Base-by-base conservation (phyloP, 805 yeast species). In the Myxozyma vanderwaltii region DNA sequence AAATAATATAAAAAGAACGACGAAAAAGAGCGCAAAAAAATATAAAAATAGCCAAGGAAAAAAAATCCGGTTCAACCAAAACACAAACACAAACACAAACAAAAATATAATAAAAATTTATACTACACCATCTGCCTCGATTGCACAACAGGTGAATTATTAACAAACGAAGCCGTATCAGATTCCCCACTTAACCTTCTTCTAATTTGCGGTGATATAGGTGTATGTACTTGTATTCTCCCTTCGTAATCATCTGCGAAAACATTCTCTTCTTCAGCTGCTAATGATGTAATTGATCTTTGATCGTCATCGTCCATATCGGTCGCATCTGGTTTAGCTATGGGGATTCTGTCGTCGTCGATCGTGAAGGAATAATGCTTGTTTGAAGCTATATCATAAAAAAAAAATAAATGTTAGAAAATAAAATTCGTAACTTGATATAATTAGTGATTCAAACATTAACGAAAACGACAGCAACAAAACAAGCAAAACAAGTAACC, bases 301-400 rank as follows among this genome's bases (percentile, higher is more conserved):
- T 31, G 35, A 19, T 23, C 2, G 46, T 54, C 53, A 13, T 17
- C 33, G 38, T 54, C 59, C 35, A 15, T 4, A n/a, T 23, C 29
- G 21, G 44, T 4, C 13, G 53, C 41, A 1, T 54, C 58, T 1
- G 59, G 57, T 12, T 56, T 39, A 10, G 57, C 55, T 27, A 59
- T 59, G 17, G 63, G 63, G 27, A 59, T 12, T 36, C 43, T 54
- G 31, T 59, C 63, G 17, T 59, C 63, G 27, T 55, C 57, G 8
- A 24, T 5, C 5, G 44, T 23, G 4, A 26, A 40, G 1, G 56
- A 39, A 19, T 33, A 44, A 26, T 27, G 52, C 7, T 26, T 41
- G 46, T 46, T 33, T 17, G 15, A 27, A 31, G 29, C 44, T 39
- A 23, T 39, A 21, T 4, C 4, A 10, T 38, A 21, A 15, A 10